These are phyloP conservation scores for Anthracocystis walkeri DNA, from an alignment of 1,284 basidiomycete genomes.

Conservation along the genomic window DNA sequence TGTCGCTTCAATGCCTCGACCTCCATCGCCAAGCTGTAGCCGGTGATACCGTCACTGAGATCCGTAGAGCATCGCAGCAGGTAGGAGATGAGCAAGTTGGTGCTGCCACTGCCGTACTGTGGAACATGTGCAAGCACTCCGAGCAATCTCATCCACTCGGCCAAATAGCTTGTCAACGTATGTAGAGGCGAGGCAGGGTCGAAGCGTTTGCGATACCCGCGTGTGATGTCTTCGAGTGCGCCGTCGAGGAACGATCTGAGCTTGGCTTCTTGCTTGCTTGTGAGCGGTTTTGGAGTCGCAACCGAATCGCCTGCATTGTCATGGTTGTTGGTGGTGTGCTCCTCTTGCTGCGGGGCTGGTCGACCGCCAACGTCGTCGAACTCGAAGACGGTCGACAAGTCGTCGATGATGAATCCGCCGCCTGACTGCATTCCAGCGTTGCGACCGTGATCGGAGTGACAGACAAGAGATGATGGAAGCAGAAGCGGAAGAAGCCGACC, in stretches of 20 bases:
- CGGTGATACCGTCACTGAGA: conserved; percentile 57
- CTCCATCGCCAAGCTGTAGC: conserved; percentile 52
- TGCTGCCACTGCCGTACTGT: conserved; percentile 46
- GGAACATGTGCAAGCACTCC: conserved; percentile 54
- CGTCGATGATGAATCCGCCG: conserved; percentile 48
- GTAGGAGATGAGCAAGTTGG: conserved; percentile 58
- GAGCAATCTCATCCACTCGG: conserved; percentile 42
- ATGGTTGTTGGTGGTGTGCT: background rate
- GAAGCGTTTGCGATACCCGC: conserved; percentile 56
- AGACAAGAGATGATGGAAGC: conserved; percentile 1
- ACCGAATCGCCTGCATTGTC: conserved; percentile 12
- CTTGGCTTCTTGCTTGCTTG: conserved; percentile 53
- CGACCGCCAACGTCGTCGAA: conserved; percentile 15
- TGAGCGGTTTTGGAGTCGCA: conserved; percentile 39
- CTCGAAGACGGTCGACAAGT: conserved; percentile 36
- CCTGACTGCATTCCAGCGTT: conserved; percentile 30
- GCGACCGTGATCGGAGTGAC: background rate
- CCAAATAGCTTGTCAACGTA: conserved; percentile 47
- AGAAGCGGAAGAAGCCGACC: conserved; percentile 5
- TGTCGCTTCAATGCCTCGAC: conserved; percentile 11
- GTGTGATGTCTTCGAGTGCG: conserved; percentile 46
- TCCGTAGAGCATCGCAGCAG: conserved; percentile 59
- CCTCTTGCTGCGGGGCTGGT: conserved; percentile 1
- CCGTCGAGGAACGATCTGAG: conserved; percentile 57
- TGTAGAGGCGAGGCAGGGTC: conserved; percentile 44